These are phyloP conservation scores for Nitzschia sp. DNA, from an alignment of 108 stramenopile genomes.

Conservation along the genomic window DNA sequence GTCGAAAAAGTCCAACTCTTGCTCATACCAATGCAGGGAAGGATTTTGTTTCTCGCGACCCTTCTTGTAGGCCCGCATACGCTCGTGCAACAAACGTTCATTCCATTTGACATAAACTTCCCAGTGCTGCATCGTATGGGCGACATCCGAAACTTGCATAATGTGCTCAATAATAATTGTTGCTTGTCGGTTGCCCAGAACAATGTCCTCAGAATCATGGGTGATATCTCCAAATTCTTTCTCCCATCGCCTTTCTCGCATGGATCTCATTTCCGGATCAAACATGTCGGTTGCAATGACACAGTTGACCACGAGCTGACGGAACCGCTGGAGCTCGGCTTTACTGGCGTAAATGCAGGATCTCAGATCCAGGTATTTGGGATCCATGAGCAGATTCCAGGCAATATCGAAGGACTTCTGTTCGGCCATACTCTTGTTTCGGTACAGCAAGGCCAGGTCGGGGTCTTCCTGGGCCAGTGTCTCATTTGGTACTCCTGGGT, in stretches of 20 bases:
- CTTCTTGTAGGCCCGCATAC: slow-evolving; percentile 13
- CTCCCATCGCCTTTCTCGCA: slow-evolving; percentile 30
- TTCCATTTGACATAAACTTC: slow-evolving; percentile 41
- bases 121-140: slow-evolving; percentile 26
- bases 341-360: slow-evolving; percentile 28
- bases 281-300: slow-evolving; percentile 56
- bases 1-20: slow-evolving; percentile 42
- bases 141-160: slow-evolving; percentile 17
- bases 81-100: slow-evolving; percentile 42
- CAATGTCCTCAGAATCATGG: not conserved
- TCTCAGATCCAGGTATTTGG: slow-evolving; percentile 25
- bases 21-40: slow-evolving; percentile 51
- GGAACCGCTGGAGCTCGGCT: slow-evolving; percentile 41
- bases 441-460: slow-evolving; percentile 43
- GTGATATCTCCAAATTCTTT: slow-evolving; percentile 21
- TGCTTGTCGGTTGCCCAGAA: not conserved
- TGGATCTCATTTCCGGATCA: slow-evolving; percentile 18
- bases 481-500: slow-evolving; percentile 40
- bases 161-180: slow-evolving; percentile 19
- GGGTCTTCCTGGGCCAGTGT: slow-evolving; percentile 38
- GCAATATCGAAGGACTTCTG: slow-evolving; percentile 55
- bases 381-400: slow-evolving; percentile 42
- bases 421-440: slow-evolving; percentile 10
- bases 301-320: slow-evolving; percentile 43
- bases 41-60: slow-evolving; percentile 41